Conservation (phyloP, 108 stramenopile species). For the Cyclotella sp. region DNA sequence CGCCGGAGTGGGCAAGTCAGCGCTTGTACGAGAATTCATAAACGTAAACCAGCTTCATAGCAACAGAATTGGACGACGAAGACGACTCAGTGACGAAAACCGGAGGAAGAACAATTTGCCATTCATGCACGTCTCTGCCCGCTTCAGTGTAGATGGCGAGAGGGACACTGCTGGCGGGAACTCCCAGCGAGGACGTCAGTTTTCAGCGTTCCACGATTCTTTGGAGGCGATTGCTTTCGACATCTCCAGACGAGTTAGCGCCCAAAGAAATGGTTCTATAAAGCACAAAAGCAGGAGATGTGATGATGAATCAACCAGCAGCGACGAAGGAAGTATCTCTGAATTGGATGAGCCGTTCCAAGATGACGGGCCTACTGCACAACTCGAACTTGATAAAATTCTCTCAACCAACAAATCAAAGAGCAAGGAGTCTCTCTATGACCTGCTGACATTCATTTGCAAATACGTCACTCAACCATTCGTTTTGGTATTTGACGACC, state of each 20-base stretch:
- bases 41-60: conserved; percentile 7
- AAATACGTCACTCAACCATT: conserved; percentile 18
- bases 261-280: neutral
- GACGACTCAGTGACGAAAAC: neutral
- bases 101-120: neutral
- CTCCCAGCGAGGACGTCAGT: neutral
- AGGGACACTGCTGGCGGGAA: neutral
- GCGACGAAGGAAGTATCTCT: neutral
- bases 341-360: conserved; percentile 1
- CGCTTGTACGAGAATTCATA: conserved; percentile 6
- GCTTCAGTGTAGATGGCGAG: neutral
- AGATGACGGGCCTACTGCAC: neutral
- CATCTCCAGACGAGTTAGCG: neutral
- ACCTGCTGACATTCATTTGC: conserved; percentile 2
- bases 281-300: neutral
- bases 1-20: conserved; percentile 14
- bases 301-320: conserved; percentile 9
- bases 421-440: neutral
- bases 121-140: conserved; percentile 3
- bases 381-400: conserved; percentile 7
- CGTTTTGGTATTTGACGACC: conserved; percentile 4
- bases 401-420: neutral
- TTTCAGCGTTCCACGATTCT: neutral
- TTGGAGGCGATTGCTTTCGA: neutral
- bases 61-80: neutral